Evolutionary conservation across 345 rosid genomes (phyloP), one percentile per base, ranked within the genome.

Genomic region (Populus euphratica): DNA sequence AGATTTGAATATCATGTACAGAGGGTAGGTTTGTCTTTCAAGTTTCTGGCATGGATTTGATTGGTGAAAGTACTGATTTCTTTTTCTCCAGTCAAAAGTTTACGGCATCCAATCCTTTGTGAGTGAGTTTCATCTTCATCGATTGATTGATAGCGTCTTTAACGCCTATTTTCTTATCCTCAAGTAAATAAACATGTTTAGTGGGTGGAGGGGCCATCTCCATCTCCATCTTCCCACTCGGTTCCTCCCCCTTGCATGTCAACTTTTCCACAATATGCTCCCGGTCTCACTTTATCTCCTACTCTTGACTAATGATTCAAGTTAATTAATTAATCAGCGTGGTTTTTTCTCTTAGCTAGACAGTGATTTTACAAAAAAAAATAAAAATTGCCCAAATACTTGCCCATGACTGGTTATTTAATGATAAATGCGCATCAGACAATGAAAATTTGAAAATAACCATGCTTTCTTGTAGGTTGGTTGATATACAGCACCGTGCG

Each of bases 221-320:
- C 49, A 18, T 72, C 66, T 44, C 33, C 49, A 18, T 72, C 66
- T 44, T 41, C 77, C 33, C 70, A n/a, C 44, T 68, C 25, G 20
- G 12, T 73, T 70, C 49, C 61, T 69, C 49, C 65, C 65, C 49
- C 79, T 81, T 54, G 29, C 29, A 27, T 27, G 16, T 70, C 62
- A 20, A 23, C 75, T 70, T 65, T 76, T 75, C 76, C 72, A 17
- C n/a, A 63, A 80, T 84, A 84, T 86, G 83, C 89, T 82, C 77
- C 41, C 36, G 82, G 83, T 79, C 81, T 86, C 75, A 23, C 77
- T 76, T 79, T 62, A n/a, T 56, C 25, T 74, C 52, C 43, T 8
- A 44, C 52, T 61, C 29, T 75, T 75, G 68, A 81, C 86, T 41
- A 52, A 76, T 73, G 18, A 68, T 68, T 69, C 70, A 25, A 75